Conservation (phyloP, 371 early-diverging fungal genomes). For the Actinomortierella wolfii region DNA sequence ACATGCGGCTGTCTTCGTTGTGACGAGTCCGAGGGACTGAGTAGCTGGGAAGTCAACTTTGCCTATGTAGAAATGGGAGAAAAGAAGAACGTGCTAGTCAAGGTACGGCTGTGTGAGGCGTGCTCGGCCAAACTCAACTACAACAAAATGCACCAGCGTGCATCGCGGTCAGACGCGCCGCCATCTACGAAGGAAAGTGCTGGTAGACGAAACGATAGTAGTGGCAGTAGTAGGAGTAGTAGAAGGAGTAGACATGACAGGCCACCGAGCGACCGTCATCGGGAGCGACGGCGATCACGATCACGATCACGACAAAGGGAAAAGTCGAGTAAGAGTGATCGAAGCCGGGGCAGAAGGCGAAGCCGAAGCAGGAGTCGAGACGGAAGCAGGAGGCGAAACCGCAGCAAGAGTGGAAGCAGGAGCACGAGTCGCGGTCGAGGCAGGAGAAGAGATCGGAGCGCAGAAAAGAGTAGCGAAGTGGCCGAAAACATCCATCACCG, state of each 20-base stretch:
- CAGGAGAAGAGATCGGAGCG: too few species aligned
- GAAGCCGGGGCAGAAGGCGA: neutral
- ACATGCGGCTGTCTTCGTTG: slow-evolving; percentile 71
- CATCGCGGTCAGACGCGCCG: neutral
- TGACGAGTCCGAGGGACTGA: slow-evolving; percentile 48
- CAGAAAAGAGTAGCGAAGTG: too few species aligned
- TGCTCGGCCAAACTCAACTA: slow-evolving; percentile 71
- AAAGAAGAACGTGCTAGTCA: slow-evolving; percentile 82
- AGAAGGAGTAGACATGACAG: neutral
- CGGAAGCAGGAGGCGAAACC: neutral
- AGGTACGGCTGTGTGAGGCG: slow-evolving; percentile 72
- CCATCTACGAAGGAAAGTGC: neutral
- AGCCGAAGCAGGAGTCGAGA: neutral
- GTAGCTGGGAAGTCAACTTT: slow-evolving; percentile 90
- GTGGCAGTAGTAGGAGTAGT: too few species aligned
- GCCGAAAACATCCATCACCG: too few species aligned
- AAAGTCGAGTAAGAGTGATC: neutral
- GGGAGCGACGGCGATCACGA: neutral
- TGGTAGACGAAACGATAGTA: too few species aligned
- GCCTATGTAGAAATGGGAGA: slow-evolving; percentile 70
- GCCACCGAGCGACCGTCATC: neutral
- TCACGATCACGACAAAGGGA: neutral
- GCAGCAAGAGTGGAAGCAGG: too few species aligned
- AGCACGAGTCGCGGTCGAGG: too few species aligned
- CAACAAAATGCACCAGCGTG: slow-evolving; percentile 39